These are phyloP conservation scores for Echium plantagineum DNA, from an alignment of 257 asterid species.

Conservation along the genomic window DNA sequence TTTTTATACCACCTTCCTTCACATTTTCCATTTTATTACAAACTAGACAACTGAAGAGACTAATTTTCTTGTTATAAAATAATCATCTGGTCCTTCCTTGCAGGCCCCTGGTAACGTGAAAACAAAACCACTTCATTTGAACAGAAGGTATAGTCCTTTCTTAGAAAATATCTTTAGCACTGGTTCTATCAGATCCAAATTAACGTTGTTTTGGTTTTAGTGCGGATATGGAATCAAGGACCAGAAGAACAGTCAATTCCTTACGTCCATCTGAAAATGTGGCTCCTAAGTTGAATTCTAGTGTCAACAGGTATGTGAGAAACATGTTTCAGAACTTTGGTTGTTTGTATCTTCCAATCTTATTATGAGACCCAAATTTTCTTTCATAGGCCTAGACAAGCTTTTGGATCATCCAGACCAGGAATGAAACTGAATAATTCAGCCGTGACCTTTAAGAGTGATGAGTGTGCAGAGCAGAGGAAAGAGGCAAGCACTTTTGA, in stretches of 20 bases:
- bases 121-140: conserved; percentile 16
- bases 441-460: conserved; percentile 29
- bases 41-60: not conserved
- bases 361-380: conserved; percentile 6
- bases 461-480: conserved; percentile 40
- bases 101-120: conserved; percentile 28
- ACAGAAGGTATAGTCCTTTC: conserved; percentile 36
- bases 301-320: conserved; percentile 36
- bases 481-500: conserved; percentile 38
- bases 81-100: not conserved
- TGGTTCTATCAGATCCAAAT: not conserved
- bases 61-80: not conserved
- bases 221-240: conserved; percentile 23
- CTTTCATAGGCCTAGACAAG: conserved; percentile 25
- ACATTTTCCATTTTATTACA: not conserved
- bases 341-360: not conserved
- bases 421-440: conserved; percentile 29
- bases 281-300: conserved; percentile 19
- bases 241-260: conserved; percentile 14
- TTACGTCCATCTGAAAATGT: conserved; percentile 27
- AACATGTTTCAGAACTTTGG: not conserved
- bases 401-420: conserved; percentile 18
- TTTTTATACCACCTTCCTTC: not conserved
- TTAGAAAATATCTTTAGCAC: conserved; percentile 4
- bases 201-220: conserved; percentile 14